Conservation (phyloP, 805 yeast species). For the Ogataea polymorpha region DNA sequence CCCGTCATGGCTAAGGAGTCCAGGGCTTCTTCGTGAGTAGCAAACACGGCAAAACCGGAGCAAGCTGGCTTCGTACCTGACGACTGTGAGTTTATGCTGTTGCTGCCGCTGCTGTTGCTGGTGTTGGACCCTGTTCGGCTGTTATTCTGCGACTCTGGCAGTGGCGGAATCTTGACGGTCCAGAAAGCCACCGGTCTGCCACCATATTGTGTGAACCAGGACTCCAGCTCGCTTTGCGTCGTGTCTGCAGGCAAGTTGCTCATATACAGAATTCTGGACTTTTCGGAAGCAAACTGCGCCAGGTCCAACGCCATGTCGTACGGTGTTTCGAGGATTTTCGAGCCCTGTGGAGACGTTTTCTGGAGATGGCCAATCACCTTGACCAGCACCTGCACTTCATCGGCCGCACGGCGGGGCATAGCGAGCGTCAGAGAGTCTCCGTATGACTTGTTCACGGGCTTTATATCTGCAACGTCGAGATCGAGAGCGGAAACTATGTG, state of each 20-base stretch:
- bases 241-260: slow-evolving; percentile 82
- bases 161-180: slow-evolving; percentile 63
- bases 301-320: slow-evolving; percentile 76
- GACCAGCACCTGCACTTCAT: slow-evolving; percentile 44
- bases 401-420: slow-evolving; percentile 41
- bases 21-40: slow-evolving; percentile 80
- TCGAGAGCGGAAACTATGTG: slow-evolving; percentile 22
- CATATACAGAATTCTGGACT: slow-evolving; percentile 74
- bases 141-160: slow-evolving; percentile 16
- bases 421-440: slow-evolving; percentile 21
- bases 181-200: slow-evolving; percentile 86
- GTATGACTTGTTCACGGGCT: slow-evolving; percentile 13
- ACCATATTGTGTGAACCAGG: slow-evolving; percentile 88
- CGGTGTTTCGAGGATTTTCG: slow-evolving; percentile 65
- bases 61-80: slow-evolving; percentile 45
- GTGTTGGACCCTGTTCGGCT: slow-evolving; percentile 6
- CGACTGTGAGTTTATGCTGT: slow-evolving; percentile 21
- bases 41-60: slow-evolving; percentile 82
- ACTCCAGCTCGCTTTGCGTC: slow-evolving; percentile 85
- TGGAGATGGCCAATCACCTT: slow-evolving; percentile 46
- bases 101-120: slow-evolving; percentile 15
- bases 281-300: slow-evolving; percentile 61
- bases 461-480: slow-evolving; percentile 19
- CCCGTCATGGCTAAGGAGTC: slow-evolving; percentile 81
- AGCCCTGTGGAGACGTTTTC: slow-evolving; percentile 39